phyloP scores from a whole-genome alignment of 139 green algal species.

The Penium margaritaceum region DNA sequence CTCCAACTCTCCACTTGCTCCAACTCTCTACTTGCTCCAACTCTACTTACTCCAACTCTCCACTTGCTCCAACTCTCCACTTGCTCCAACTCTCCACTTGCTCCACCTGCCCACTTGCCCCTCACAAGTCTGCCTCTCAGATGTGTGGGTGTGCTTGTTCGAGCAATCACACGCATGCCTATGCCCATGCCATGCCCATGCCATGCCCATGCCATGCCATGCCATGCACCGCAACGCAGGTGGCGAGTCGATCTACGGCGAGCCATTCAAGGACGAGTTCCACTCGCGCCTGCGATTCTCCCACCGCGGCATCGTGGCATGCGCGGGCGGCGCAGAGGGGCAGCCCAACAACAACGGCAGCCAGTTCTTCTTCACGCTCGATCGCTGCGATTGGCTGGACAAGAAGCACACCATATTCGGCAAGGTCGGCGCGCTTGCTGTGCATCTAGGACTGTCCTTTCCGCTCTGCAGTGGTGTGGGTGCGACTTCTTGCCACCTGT shows the following conservation, averaged over 20 bases:
- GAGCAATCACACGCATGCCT: too few relatives aligned
- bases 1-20: too few relatives aligned
- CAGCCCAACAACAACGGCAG: constrained; percentile 75
- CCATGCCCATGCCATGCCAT: too few relatives aligned
- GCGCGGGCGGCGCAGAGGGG: constrained; percentile 83
- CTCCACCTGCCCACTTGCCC: too few relatives aligned
- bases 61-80: too few relatives aligned
- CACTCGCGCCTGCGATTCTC: constrained; percentile 62
- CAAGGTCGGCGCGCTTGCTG: constrained; percentile 57
- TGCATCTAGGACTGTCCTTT: neutral
- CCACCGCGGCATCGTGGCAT: constrained; percentile 84
- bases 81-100: too few relatives aligned
- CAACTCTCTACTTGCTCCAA: too few relatives aligned
- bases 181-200: too few relatives aligned
- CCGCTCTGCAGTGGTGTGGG: neutral
- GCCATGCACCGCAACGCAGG: too few relatives aligned
- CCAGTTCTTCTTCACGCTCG: constrained; percentile 88
- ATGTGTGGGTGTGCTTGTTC: too few relatives aligned
- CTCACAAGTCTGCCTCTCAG: too few relatives aligned
- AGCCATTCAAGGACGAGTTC: constrained; percentile 56
- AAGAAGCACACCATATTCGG: constrained; percentile 91
- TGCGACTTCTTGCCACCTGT: neutral
- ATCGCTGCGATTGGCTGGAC: constrained; percentile 67
- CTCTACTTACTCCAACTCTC: too few relatives aligned
- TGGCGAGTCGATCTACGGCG: constrained; percentile 66